phyloP scores from a whole-genome alignment of 768 basidiomycete species.

The Agrocybe pediades region DNA sequence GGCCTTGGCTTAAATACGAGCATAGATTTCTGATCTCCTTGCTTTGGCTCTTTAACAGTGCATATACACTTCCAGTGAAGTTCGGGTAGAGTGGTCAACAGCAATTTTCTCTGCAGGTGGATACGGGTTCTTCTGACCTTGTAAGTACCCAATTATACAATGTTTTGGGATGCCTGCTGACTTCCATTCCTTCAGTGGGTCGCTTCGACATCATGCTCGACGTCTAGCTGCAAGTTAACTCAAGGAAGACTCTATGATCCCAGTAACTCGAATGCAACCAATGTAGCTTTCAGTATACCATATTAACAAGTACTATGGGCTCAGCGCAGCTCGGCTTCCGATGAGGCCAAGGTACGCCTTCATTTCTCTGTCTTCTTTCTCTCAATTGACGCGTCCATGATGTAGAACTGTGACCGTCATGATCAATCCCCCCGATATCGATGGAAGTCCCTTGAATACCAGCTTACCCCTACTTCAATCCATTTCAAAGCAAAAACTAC shows the following conservation, averaged over 20 bases:
- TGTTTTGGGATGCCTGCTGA: background rate
- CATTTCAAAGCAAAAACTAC: conserved; percentile 68
- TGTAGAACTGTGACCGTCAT: conserved; percentile 85
- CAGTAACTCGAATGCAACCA: conserved; percentile 43
- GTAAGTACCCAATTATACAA: conserved; percentile 38
- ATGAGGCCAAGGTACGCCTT: conserved; percentile 62
- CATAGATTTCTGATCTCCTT: conserved; percentile 2
- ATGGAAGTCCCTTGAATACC: conserved; percentile 56
- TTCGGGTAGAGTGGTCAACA: conserved; percentile 42
- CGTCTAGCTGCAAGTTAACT: conserved; percentile 49
- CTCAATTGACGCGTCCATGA: conserved; percentile 20
- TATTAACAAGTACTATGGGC: conserved; percentile 94
- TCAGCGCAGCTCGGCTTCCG: conserved; percentile 76
- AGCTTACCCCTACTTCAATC: conserved; percentile 56
- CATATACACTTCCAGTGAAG: conserved; percentile 62
- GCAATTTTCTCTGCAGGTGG: conserved; percentile 69
- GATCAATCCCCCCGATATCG: conserved; percentile 79
- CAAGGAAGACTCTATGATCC: conserved; percentile 59
- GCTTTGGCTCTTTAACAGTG: conserved; percentile 34
- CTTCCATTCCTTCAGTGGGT: conserved; percentile 59
- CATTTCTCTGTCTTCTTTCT: conserved; percentile 7
- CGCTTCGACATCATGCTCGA: conserved; percentile 64
- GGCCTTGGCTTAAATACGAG: no score
- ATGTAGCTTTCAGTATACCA: conserved; percentile 44
- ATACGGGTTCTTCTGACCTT: conserved; percentile 82